Conservation (phyloP, 208 protist species). For the Blastocrithidia nonstop region DNA sequence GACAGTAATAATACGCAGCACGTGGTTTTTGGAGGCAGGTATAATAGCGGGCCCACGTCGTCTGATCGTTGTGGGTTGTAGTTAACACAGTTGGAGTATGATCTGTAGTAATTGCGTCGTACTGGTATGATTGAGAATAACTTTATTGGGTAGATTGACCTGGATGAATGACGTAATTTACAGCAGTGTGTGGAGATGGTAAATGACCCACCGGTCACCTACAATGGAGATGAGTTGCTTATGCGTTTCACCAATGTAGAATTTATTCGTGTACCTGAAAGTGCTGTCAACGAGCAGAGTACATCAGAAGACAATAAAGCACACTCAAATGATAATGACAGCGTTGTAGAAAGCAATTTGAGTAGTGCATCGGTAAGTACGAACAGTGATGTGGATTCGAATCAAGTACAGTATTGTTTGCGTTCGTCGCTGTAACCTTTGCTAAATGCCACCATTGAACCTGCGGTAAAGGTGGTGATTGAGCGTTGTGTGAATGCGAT, state of each 20-base stretch:
- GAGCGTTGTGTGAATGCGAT: slow-evolving; percentile 67
- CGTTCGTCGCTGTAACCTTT: slow-evolving; percentile 28
- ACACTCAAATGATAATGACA: neutral
- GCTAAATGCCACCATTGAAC: slow-evolving; percentile 31
- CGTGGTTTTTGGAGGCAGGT: neutral
- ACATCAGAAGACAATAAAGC: neutral
- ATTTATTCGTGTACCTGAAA: slow-evolving; percentile 22
- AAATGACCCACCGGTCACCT: slow-evolving; percentile 32
- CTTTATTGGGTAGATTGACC: neutral
- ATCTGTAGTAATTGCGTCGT: neutral
- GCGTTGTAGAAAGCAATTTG: neutral
- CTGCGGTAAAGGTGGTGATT: slow-evolving; percentile 43
- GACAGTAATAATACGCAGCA: too few relatives aligned
- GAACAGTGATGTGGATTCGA: neutral
- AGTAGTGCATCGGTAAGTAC: neutral
- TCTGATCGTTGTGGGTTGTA: slow-evolving; percentile 19
- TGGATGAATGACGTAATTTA: slow-evolving; percentile 22
- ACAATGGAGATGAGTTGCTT: slow-evolving; percentile 34
- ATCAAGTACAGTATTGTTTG: slow-evolving; percentile 24
- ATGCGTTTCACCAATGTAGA: slow-evolving; percentile 42
- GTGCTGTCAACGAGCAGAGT: slow-evolving; percentile 7
- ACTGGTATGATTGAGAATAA: neutral
- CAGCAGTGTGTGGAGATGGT: slow-evolving; percentile 29
- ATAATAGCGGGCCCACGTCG: slow-evolving; percentile 6
- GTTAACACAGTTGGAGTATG: slow-evolving; percentile 8